Evolutionary conservation across 2,329 filamentous ascomycete species (phyloP).

Genomic region (Parafenestella ontariensis): DNA sequence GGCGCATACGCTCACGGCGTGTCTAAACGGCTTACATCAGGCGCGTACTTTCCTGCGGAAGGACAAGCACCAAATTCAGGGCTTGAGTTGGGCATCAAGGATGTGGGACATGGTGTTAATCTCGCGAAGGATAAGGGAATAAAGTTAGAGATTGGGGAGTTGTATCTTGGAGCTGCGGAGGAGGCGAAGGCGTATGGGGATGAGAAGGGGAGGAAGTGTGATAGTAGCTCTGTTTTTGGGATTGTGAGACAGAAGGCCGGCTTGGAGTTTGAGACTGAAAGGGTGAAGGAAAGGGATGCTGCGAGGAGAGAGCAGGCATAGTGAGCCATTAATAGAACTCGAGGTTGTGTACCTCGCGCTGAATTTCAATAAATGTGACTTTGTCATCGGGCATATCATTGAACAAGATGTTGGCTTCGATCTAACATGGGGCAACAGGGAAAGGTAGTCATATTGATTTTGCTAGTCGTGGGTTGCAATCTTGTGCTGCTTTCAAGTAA

Average conservation of each 20-base stretch:
- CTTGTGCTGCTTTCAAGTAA: too few species aligned
- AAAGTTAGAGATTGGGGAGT: slow-evolving; percentile 52
- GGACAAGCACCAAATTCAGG: slow-evolving; percentile 56
- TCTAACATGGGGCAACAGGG: too few species aligned
- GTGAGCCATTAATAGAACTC: background rate
- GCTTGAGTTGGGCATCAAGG: slow-evolving; percentile 60
- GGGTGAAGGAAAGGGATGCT: slow-evolving; percentile 32
- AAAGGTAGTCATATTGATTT: too few species aligned
- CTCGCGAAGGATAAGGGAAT: slow-evolving; percentile 52
- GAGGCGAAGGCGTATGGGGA: slow-evolving; percentile 53
- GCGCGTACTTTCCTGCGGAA: slow-evolving; percentile 31
- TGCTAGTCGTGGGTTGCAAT: too few species aligned
- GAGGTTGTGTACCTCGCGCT: too few species aligned
- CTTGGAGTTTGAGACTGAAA: slow-evolving; percentile 54
- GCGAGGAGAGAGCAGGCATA: background rate
- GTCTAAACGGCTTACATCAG: slow-evolving; percentile 34
- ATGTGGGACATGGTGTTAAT: slow-evolving; percentile 58
- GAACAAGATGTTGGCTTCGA: too few species aligned
- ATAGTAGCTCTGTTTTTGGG: slow-evolving; percentile 62
- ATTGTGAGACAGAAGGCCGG: slow-evolving; percentile 54
- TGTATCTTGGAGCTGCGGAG: slow-evolving; percentile 53
- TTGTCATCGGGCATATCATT: too few species aligned
- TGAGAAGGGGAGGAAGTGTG: slow-evolving; percentile 48
- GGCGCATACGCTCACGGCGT: slow-evolving; percentile 35
- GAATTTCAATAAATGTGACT: too few species aligned